Evolutionary conservation across 306 rosid genomes (phyloP).

Genomic region (Pueraria montana): DNA sequence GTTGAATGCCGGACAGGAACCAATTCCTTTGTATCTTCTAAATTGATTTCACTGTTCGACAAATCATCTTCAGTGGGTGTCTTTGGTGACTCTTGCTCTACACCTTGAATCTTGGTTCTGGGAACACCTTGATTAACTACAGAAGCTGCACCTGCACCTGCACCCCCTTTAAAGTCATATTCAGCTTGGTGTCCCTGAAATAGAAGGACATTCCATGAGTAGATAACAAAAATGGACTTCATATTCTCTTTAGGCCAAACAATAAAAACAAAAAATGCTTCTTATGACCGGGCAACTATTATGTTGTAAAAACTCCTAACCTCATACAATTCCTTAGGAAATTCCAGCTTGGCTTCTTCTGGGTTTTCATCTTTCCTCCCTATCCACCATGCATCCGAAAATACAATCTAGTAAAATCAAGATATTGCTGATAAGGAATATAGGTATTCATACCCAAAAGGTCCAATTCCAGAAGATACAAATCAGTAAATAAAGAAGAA

Average conservation of each 20-base stretch:
- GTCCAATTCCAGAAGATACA: slow-evolving; percentile 37
- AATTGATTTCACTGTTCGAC: slow-evolving; percentile 61
- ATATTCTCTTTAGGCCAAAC: slow-evolving; percentile 34
- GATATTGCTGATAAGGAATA: slow-evolving; percentile 34
- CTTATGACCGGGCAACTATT: slow-evolving; percentile 13
- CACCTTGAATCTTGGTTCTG: slow-evolving; percentile 52
- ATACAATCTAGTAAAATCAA: slow-evolving; percentile 70
- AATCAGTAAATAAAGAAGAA: slow-evolving; percentile 32
- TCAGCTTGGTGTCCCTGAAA: slow-evolving; percentile 73
- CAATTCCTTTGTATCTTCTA: slow-evolving; percentile 55
- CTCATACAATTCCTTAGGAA: slow-evolving; percentile 74
- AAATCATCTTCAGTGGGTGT: slow-evolving; percentile 59
- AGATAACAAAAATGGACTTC: slow-evolving; percentile 25
- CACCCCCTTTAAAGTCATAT: slow-evolving; percentile 76
- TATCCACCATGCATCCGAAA: slow-evolving; percentile 97
- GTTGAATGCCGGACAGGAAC: slow-evolving; percentile 77
- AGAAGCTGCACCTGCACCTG: slow-evolving; percentile 59
- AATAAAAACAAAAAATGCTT: slow-evolving; percentile 40
- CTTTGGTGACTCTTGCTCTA: slow-evolving; percentile 58
- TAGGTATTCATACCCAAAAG: slow-evolving; percentile 16
- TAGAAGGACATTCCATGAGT: slow-evolving; percentile 10
- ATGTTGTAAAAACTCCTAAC: slow-evolving; percentile 53
- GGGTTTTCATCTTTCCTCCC: slow-evolving; percentile 88
- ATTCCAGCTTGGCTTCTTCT: slow-evolving; percentile 77
- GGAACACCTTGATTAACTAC: slow-evolving; percentile 56